phyloP scores from a whole-genome alignment of 495 filamentous ascomycete species.

The Rusavskia elegans region DNA sequence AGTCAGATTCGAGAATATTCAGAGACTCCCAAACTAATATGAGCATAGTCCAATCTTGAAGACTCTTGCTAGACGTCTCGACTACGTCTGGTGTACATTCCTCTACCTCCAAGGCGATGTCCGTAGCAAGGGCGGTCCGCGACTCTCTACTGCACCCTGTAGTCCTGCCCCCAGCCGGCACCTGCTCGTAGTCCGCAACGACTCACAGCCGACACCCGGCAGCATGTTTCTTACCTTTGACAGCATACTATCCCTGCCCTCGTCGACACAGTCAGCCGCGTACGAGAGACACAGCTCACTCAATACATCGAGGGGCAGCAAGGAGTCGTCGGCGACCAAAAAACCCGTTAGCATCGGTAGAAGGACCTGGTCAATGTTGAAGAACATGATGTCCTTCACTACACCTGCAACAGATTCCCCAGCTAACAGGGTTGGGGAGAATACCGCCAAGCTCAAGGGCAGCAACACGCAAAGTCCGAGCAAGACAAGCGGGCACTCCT shows the following conservation, averaged over 20 bases:
- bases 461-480: background rate
- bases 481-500: background rate
- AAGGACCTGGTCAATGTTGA: slow-evolving; percentile 53
- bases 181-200: slow-evolving; percentile 83
- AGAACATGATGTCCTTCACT: slow-evolving; percentile 46
- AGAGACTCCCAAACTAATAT: slow-evolving; percentile 4
- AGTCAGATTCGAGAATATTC: slow-evolving; percentile 19
- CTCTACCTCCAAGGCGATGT: slow-evolving; percentile 52
- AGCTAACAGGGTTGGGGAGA: background rate
- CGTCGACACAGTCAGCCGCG: slow-evolving; percentile 21
- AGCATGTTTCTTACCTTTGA: slow-evolving; percentile 52
- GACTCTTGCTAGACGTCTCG: slow-evolving; percentile 50
- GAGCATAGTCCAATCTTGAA: slow-evolving; percentile 45
- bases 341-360: slow-evolving; percentile 24
- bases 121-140: slow-evolving; percentile 33
- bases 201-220: slow-evolving; percentile 43
- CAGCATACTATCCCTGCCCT: slow-evolving; percentile 32
- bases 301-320: slow-evolving; percentile 14
- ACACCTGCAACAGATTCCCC: slow-evolving; percentile 1
- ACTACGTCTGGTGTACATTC: slow-evolving; percentile 65
- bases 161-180: slow-evolving; percentile 81
- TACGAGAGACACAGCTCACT: slow-evolving; percentile 25
- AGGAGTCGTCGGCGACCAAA: slow-evolving; percentile 10
- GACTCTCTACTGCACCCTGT: slow-evolving; percentile 66
- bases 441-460: background rate